Evolutionary conservation across 768 basidiomycete genomes (phyloP).

Genomic region (Trametes gibbosa): DNA sequence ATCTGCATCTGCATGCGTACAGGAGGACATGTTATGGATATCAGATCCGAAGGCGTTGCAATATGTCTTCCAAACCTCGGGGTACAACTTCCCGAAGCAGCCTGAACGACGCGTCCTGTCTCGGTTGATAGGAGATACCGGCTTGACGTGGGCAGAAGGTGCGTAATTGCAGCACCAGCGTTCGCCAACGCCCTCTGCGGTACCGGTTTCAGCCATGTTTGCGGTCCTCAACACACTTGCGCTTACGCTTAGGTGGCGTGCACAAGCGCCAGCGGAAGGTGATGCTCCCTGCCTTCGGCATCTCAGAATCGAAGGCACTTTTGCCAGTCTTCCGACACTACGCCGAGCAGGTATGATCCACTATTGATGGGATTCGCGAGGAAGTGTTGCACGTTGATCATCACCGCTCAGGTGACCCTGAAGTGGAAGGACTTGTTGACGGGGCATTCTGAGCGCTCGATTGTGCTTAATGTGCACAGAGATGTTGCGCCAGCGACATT

Average conservation of each 20-base stretch:
- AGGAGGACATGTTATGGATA: conserved; percentile 53
- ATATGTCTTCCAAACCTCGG: conserved; percentile 53
- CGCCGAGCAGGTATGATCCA: conserved; percentile 22
- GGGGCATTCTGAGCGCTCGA: conserved; percentile 38
- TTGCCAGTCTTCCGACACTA: conserved; percentile 21
- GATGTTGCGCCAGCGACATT: conserved; percentile 41
- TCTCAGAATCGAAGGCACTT: conserved; percentile 39
- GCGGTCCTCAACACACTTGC: not conserved
- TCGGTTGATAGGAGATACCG: conserved; percentile 49
- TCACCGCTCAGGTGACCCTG: conserved; percentile 38
- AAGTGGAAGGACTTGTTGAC: conserved; percentile 53
- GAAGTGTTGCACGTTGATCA: not conserved
- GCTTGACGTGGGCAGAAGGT: conserved; percentile 56
- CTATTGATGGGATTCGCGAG: not conserved
- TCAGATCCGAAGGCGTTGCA: conserved; percentile 60
- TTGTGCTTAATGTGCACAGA: conserved; percentile 46
- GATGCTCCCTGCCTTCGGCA: conserved; percentile 38
- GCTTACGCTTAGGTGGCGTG: conserved; percentile 16
- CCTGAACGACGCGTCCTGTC: conserved; percentile 49
- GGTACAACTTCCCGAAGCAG: conserved; percentile 55
- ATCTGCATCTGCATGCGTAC: not conserved
- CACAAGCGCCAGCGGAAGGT: conserved; percentile 34
- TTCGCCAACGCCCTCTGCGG: no score
- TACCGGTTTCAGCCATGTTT: no score
- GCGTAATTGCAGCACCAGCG: not conserved